A percentile compares a stretch with the other conserved stretches of the same genome.
phyloP scores from a whole-genome alignment of 306 rosid genomes.

The Heteromeles arbutifolia region DNA sequence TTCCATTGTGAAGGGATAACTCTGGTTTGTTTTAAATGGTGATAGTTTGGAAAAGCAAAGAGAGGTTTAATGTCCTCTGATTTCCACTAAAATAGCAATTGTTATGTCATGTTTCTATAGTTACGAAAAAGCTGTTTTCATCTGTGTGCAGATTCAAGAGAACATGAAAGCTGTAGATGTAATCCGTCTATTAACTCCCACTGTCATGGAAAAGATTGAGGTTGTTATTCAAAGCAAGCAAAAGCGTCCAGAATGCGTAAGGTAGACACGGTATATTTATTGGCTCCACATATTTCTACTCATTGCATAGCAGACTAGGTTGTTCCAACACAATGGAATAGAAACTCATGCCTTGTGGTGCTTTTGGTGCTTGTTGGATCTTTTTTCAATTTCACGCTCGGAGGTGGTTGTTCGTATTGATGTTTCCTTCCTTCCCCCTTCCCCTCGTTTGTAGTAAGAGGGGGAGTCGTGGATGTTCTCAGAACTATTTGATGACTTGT shows the following conservation, averaged over 20 bases:
- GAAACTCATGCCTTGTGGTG: background rate
- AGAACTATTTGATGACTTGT: background rate
- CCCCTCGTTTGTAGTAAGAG: background rate
- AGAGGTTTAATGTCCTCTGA: background rate
- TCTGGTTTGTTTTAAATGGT: background rate
- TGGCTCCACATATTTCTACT: conserved; percentile 19
- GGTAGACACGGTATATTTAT: conserved; percentile 29
- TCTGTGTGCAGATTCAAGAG: conserved; percentile 61
- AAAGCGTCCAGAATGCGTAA: conserved; percentile 79
- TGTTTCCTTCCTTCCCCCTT: background rate
- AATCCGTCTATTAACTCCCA: conserved; percentile 76
- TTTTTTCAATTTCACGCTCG: background rate
- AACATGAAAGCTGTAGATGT: conserved; percentile 92
- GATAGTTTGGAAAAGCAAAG: background rate
- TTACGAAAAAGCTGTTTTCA: background rate
- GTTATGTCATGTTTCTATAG: background rate
- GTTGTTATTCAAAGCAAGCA: conserved; percentile 85
- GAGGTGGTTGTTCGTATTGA: background rate
- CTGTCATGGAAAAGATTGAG: conserved; percentile 92
- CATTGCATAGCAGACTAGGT: conserved; percentile 16
- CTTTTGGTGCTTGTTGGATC: background rate
- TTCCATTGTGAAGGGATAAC: background rate
- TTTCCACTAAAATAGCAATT: background rate
- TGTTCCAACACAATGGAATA: background rate
- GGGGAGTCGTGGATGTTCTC: background rate